Percentiles rank a stretch among this genome's conserved stretches.
Evolutionary conservation across 148 eudicot genomes (phyloP).

Genomic region (Simmondsia chinensis): DNA sequence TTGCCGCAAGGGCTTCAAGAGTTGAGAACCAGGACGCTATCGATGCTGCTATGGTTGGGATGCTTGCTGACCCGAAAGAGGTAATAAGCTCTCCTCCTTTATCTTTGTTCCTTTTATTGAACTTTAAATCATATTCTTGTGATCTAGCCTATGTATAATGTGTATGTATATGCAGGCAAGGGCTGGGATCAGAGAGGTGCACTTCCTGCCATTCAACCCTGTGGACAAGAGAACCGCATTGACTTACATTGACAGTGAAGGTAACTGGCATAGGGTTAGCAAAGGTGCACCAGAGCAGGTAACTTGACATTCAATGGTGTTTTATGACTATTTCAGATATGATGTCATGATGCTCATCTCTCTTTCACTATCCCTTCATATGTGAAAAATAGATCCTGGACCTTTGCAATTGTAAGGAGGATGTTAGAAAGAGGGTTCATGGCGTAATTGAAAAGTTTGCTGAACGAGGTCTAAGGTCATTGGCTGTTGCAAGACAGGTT

Average conservation of each 20-base stretch:
- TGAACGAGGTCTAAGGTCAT: slow-evolving; percentile 29
- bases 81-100: no score
- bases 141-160: no score
- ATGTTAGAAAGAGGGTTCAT: slow-evolving; percentile 13
- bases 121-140: no score
- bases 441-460: slow-evolving; percentile 21
- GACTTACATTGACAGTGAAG: slow-evolving; percentile 19
- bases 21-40: slow-evolving; percentile 34
- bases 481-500: slow-evolving; percentile 26
- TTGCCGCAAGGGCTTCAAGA: slow-evolving; percentile 26
- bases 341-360: no score
- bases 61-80: slow-evolving; percentile 31
- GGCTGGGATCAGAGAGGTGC: no score
- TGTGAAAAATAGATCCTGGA: slow-evolving; percentile 11
- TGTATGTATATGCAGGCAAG: no score
- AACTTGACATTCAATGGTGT: not conserved
- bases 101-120: no score
- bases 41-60: slow-evolving; percentile 28
- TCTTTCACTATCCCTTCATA: not conserved
- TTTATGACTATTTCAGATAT: no score
- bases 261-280: slow-evolving; percentile 22
- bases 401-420: slow-evolving; percentile 18
- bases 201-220: slow-evolving; percentile 27
- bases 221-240: slow-evolving; percentile 30
- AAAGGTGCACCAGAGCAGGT: slow-evolving; percentile 38